Percentiles rank a stretch among this genome's conserved stretches.
Evolutionary conservation across 177 flowering plant species (phyloP).

Genomic region (Vitis hybrid): DNA sequence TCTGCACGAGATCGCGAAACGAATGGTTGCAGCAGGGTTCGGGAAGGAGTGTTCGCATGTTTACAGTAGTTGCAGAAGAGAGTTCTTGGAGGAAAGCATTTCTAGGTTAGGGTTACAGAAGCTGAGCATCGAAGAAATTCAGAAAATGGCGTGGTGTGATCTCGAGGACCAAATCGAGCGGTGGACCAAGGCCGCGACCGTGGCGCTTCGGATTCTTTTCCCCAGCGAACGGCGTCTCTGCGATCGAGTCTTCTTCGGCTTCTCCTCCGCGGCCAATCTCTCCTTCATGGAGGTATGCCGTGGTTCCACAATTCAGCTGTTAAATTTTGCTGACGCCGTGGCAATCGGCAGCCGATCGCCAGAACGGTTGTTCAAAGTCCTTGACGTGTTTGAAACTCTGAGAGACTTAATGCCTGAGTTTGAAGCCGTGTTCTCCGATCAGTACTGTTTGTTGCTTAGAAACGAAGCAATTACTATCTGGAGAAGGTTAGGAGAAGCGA

Average conservation of each 20-base stretch:
- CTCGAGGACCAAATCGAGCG: constrained; percentile 78
- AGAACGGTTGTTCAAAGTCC: constrained; percentile 72
- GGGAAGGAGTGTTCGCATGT: constrained; percentile 77
- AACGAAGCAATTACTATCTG: constrained; percentile 69
- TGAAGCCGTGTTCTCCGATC: constrained; percentile 65
- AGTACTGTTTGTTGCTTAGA: constrained; percentile 53
- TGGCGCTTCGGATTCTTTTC: constrained; percentile 59
- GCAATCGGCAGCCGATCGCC: constrained; percentile 73
- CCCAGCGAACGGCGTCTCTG: constrained; percentile 85
- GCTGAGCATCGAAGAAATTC: constrained; percentile 73
- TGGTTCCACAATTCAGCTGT: constrained; percentile 65
- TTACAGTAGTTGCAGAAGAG: constrained; percentile 66
- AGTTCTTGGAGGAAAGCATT: constrained; percentile 77
- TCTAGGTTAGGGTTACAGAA: constrained; percentile 72
- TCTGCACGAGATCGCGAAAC: constrained; percentile 78
- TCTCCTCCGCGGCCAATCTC: constrained; percentile 57
- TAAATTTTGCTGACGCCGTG: constrained; percentile 77
- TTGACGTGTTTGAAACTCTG: constrained; percentile 74
- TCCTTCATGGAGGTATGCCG: constrained; percentile 89
- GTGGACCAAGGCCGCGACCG: constrained; percentile 62
- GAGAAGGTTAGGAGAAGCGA: constrained; percentile 75
- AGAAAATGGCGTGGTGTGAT: constrained; percentile 66
- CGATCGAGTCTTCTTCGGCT: constrained; percentile 72
- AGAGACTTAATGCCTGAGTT: constrained; percentile 85
- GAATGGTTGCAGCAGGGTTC: constrained; percentile 83